These are phyloP conservation scores for Rubia yunnanensis DNA, from an alignment of 257 asterid genomes.

Conservation along the genomic window DNA sequence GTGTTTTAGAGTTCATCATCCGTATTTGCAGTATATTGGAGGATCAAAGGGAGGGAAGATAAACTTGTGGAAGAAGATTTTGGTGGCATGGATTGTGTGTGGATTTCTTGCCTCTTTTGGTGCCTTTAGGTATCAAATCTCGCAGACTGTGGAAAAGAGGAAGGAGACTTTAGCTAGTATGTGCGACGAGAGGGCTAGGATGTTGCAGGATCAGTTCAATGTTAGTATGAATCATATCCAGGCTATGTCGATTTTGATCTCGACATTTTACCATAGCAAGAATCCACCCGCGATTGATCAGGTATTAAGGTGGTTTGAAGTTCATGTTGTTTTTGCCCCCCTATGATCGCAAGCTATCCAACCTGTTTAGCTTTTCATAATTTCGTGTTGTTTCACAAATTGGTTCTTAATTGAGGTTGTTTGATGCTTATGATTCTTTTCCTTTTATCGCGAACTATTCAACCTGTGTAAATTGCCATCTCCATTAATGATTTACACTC, in stretches of 20 bases:
- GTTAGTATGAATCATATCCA: slow-evolving; percentile 94
- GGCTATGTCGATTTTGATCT: slow-evolving; percentile 89
- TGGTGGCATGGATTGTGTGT: slow-evolving; percentile 39
- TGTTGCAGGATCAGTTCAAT: slow-evolving; percentile 96
- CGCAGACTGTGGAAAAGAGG: slow-evolving; percentile 60
- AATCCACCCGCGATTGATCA: slow-evolving; percentile 89
- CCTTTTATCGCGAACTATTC: too few relatives aligned
- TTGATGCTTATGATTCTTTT: too few relatives aligned
- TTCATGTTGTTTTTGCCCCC: not conserved
- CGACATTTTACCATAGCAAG: slow-evolving; percentile 85
- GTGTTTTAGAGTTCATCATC: slow-evolving; percentile 46
- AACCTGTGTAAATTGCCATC: too few relatives aligned
- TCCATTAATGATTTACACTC: too few relatives aligned
- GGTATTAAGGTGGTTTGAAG: slow-evolving; percentile 27
- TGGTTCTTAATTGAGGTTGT: not conserved
- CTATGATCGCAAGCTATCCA: not conserved
- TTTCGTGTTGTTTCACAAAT: not conserved
- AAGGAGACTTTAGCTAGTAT: slow-evolving; percentile 78
- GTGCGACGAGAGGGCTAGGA: slow-evolving; percentile 97
- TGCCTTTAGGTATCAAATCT: slow-evolving; percentile 46
- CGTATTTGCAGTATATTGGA: slow-evolving; percentile 44
- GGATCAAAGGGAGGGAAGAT: slow-evolving; percentile 42
- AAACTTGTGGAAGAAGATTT: slow-evolving; percentile 53
- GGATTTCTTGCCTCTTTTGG: slow-evolving; percentile 33
- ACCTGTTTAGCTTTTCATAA: not conserved